These are phyloP conservation scores for Chytridium lagenaria DNA, from an alignment of 371 early-diverging fungal genomes.

Conservation along the genomic window DNA sequence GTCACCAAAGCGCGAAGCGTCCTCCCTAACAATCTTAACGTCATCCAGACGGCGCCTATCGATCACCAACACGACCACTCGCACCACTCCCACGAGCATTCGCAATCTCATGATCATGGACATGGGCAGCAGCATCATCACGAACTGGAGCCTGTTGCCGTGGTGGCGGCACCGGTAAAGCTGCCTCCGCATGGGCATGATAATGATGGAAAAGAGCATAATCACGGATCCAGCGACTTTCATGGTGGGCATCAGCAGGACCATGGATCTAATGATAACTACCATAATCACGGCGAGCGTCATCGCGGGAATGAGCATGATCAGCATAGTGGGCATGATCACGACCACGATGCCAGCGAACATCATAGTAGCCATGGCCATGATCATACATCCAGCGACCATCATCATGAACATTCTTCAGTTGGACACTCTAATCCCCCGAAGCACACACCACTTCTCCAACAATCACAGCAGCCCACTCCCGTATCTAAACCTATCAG, in stretches of 20 bases:
- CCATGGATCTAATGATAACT: not conserved
- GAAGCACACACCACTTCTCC: too few relatives aligned
- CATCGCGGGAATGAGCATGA: not conserved
- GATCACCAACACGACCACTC: not conserved
- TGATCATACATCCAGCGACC: too few relatives aligned
- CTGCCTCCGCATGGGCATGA: not conserved
- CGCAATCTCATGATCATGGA: not conserved
- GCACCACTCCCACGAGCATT: not conserved
- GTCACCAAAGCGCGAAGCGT: constrained; percentile 1
- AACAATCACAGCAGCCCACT: too few relatives aligned
- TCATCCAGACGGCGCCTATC: not conserved
- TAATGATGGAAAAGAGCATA: not conserved
- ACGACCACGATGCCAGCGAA: not conserved
- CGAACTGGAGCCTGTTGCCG: too few relatives aligned
- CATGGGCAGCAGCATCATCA: too few relatives aligned
- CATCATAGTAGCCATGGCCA: not conserved
- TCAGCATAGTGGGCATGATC: not conserved
- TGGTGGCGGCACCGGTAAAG: too few relatives aligned
- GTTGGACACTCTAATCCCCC: too few relatives aligned
- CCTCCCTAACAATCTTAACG: not conserved
- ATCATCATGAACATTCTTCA: too few relatives aligned
- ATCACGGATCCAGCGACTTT: too few relatives aligned
- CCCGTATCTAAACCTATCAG: too few relatives aligned
- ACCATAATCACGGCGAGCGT: not conserved
- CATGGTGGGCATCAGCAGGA: not conserved